Conservation (phyloP, 2,329 filamentous ascomycete species). For the Chrysoporthe austroafricana region DNA sequence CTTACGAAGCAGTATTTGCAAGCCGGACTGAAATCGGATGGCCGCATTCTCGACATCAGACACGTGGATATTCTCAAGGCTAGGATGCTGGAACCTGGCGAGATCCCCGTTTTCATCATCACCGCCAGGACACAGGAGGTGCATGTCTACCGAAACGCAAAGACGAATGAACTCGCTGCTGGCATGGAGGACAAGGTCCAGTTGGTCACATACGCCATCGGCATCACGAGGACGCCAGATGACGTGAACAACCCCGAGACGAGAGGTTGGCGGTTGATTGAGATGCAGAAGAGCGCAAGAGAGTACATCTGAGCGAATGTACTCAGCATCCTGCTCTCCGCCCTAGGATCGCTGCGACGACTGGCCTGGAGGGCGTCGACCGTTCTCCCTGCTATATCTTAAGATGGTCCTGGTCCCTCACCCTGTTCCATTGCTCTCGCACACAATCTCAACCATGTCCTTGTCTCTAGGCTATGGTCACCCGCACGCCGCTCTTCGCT, state of each 20-base stretch:
- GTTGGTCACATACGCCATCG: conserved; percentile 96
- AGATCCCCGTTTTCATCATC: conserved; percentile 94
- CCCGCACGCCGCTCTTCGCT: neutral
- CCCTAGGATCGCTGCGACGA: neutral
- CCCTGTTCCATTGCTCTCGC: neutral
- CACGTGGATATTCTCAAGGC: conserved; percentile 87
- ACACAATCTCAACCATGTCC: neutral
- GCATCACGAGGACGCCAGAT: conserved; percentile 89
- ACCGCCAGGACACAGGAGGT: conserved; percentile 97
- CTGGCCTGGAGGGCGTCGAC: neutral
- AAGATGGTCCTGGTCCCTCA: neutral
- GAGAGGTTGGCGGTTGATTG: conserved; percentile 93
- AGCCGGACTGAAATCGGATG: conserved; percentile 90
- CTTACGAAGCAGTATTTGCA: conserved; percentile 94
- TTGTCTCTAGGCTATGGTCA: neutral
- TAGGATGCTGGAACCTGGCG: conserved; percentile 80
- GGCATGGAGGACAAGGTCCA: conserved; percentile 99
- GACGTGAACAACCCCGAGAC: conserved; percentile 98
- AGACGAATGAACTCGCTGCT: conserved; percentile 85
- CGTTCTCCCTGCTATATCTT: neutral
- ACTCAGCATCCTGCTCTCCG: neutral
- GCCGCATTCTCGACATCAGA: conserved; percentile 91
- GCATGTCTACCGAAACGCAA: conserved; percentile 92
- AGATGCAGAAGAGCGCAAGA: conserved; percentile 96
- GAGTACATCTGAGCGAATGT: conserved; percentile 67